These are phyloP conservation scores for Solanum paucissectum DNA, from an alignment of 257 asterid genomes.

Conservation along the genomic window DNA sequence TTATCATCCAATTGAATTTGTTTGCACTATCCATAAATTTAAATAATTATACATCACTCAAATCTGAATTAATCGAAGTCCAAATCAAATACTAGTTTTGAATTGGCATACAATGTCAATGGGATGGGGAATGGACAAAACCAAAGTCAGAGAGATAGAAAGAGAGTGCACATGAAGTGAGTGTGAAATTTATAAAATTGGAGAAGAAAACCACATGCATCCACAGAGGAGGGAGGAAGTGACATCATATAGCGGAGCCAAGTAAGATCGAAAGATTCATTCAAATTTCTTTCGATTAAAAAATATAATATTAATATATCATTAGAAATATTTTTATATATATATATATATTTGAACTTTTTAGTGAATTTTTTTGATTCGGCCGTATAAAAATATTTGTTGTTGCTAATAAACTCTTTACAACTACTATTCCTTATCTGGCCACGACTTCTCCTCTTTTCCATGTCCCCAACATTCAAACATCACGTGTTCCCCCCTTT, in stretches of 20 bases:
- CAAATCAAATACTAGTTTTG: background rate
- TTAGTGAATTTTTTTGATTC: too few species aligned
- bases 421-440: conserved; percentile 21
- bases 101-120: background rate
- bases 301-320: too few species aligned
- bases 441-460: conserved; percentile 30
- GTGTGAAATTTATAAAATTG: background rate
- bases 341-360: too few species aligned
- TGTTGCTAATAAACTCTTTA: background rate
- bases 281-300: too few species aligned
- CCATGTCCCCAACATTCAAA: conserved; percentile 37
- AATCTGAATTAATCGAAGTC: background rate
- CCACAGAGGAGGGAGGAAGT: background rate
- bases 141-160: background rate
- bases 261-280: background rate
- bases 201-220: background rate
- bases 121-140: background rate
- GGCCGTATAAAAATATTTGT: background rate
- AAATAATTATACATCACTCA: too few species aligned
- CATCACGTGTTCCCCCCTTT: conserved; percentile 9
- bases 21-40: too few species aligned
- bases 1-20: background rate
- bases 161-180: background rate
- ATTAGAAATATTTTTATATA: too few species aligned
- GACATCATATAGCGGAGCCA: background rate